Evolutionary conservation across 2,329 filamentous ascomycete species (phyloP), one percentile per base, ranked within the genome.

Genomic region (Diaporthe longicolla): DNA sequence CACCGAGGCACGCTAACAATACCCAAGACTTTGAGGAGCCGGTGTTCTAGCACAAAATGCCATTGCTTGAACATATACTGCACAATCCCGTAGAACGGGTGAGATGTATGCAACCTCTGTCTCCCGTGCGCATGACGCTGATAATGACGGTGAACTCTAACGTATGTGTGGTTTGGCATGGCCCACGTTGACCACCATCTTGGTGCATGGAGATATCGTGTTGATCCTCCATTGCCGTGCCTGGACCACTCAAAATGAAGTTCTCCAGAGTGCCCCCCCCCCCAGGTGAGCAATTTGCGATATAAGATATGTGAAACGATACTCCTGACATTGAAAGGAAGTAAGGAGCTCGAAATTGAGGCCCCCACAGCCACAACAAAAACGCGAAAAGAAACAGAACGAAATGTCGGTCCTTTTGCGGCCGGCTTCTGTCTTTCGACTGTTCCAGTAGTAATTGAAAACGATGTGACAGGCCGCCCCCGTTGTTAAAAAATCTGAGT

Each of bases 51-150:
- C n/a, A 54, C 45, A n/a, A 15, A 29, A 54, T 15, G 45, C 26
- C 35, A 32, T 48, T 55, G 26, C 24, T 21, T 40, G 45, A 24
- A 32, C 24, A 71, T 57, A 71, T 71, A 24, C 57, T 71, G 70
- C 70, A 71, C 59, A 13, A 24, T 63, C 26, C 70, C 57, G 70
- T 37, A 43, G 58, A 35, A 54, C 17, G 17, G 24, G 21, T 43
- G 32, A 63, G 57, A 63, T 63, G 52, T 7, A 57, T 71, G 57
- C 43, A 43, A 71, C 69, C 10, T 61, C 43, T n/a, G 13, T 35
- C 32, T 29, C 29, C 48, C 10, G 10, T 35, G 29, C 26, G 40
- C 8, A 26, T 29, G 43, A 29, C 26, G 45, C 21, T 54, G 32
- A 43, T 5, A 70, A 40, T 17, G 45, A 21, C 3, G 29, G 35